phyloP scores from a whole-genome alignment of 73 alveolate species.

The Tetrahymena thermophila region DNA sequence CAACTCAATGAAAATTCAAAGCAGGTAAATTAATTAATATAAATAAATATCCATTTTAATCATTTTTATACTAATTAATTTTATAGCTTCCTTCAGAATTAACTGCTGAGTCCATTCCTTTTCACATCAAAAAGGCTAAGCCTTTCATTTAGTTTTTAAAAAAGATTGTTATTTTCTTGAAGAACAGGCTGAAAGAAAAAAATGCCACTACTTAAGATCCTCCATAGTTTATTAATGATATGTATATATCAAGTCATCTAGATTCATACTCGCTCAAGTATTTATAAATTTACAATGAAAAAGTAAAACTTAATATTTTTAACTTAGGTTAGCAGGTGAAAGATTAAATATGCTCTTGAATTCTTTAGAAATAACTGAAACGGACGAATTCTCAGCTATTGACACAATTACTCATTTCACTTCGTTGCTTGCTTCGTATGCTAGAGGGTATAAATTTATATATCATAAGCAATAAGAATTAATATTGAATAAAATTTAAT shows the following conservation, averaged over 20 bases:
- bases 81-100: slow-evolving; percentile 26
- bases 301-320: slow-evolving; percentile 18
- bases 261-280: slow-evolving; percentile 24
- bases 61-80: background rate
- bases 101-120: slow-evolving; percentile 55
- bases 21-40: background rate
- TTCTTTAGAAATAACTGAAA: slow-evolving; percentile 54
- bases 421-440: slow-evolving; percentile 53
- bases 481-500: background rate
- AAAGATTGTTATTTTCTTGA: slow-evolving; percentile 52
- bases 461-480: too few relatives aligned
- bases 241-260: background rate
- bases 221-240: background rate
- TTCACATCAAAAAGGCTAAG: slow-evolving; percentile 69
- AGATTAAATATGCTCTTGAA: slow-evolving; percentile 54
- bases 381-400: slow-evolving; percentile 56
- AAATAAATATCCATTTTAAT: background rate
- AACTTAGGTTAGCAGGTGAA: slow-evolving; percentile 56
- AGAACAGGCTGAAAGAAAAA: slow-evolving; percentile 49
- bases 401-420: slow-evolving; percentile 60
- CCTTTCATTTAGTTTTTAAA: slow-evolving; percentile 64
- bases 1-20: background rate
- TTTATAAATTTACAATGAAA: slow-evolving; percentile 14
- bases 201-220: background rate
- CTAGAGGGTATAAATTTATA: slow-evolving; percentile 37